Percentiles rank a stretch among this genome's conserved stretches.
These are phyloP conservation scores for Fusarium illudens DNA, from an alignment of 2,329 filamentous ascomycete genomes.

Conservation along the genomic window DNA sequence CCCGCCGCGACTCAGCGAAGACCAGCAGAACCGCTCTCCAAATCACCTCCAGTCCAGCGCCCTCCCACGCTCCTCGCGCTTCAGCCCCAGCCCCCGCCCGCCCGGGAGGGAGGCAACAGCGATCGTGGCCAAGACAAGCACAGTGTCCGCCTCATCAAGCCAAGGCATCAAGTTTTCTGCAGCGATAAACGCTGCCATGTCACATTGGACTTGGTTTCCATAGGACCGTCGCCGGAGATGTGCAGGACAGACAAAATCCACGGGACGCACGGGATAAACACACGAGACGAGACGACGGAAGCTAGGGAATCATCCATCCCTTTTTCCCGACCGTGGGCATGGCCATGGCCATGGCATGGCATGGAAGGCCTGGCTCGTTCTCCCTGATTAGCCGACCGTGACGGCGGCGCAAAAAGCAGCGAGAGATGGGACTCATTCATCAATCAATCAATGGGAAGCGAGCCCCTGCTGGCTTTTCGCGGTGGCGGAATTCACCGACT, in stretches of 20 bases:
- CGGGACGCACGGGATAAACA: background rate
- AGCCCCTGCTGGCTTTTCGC: conserved; percentile 24
- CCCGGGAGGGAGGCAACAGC: background rate
- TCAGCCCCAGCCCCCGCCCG: conserved; percentile 16
- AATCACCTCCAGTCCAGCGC: conserved; percentile 10
- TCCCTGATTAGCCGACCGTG: conserved; percentile 25
- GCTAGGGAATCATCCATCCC: background rate
- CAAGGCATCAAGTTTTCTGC: conserved; percentile 1
- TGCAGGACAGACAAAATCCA: background rate
- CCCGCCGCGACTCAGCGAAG: conserved; percentile 28
- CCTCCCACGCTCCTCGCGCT: conserved; percentile 9
- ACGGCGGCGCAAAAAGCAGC: conserved; percentile 24
- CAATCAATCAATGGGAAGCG: conserved; percentile 2
- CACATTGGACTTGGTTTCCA: conserved; percentile 21
- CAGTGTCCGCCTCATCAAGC: background rate
- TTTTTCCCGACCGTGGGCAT: background rate
- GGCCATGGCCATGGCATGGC: conserved; percentile 4
- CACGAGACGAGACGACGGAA: background rate
- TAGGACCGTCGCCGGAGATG: conserved; percentile 9
- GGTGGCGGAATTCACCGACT: conserved; percentile 33
- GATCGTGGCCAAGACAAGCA: conserved; percentile 5
- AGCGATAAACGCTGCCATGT: conserved; percentile 6
- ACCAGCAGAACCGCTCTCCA: conserved; percentile 22
- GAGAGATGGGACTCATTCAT: conserved; percentile 14
- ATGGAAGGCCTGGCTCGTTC: background rate